Evolutionary conservation across 1,139 yeast species (phyloP), one percentile per base, ranked within the genome.

Genomic region (Blastobotrys petasosporus): DNA sequence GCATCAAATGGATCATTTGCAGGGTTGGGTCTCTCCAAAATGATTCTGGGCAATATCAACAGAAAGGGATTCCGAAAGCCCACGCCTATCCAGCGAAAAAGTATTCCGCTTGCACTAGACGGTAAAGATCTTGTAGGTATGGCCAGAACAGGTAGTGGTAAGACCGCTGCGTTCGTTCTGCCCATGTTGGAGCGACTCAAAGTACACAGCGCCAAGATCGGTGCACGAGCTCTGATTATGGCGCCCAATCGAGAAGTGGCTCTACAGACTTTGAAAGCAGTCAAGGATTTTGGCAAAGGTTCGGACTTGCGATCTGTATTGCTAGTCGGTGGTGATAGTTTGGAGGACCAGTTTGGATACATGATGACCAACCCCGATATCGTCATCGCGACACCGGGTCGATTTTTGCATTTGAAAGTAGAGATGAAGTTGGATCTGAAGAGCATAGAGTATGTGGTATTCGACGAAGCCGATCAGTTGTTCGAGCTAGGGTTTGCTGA

Each of bases 81-180:
- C 8, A 94, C 99, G 0, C 98, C 99, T 1, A 94, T 94, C 63
- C 99, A 94, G 68, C 75, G 98, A 53, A 90, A 90, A 62, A 82
- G 98, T 2, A 86, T 94, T 48, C 98, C 98, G 1, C 72, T 88
- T 48, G 82, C 92, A 47, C 71, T 92, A 70, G 90, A 85, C 49
- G 83, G 80, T 50, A 75, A 95, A 60, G 98, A 94, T 68, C 95
- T 94, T 32, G 98, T 94, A 16, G 99, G 97, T 60, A 94, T 94
- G 96, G 99, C 99, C 16, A 77, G 97, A 61, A 94, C 99, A 1
- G 99, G 99, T 59, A 85, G 96, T 30, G 99, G 99, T 73, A 94
- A 94, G 63, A 94, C 99, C 0, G 97, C 97, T 4, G 98, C 98
- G 0, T 94, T 94, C 64, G 79, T 87, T n/a, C 69, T 94, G 48